phyloP scores from a whole-genome alignment of 495 filamentous ascomycete genomes.

The Pseudevernia furfuracea region DNA sequence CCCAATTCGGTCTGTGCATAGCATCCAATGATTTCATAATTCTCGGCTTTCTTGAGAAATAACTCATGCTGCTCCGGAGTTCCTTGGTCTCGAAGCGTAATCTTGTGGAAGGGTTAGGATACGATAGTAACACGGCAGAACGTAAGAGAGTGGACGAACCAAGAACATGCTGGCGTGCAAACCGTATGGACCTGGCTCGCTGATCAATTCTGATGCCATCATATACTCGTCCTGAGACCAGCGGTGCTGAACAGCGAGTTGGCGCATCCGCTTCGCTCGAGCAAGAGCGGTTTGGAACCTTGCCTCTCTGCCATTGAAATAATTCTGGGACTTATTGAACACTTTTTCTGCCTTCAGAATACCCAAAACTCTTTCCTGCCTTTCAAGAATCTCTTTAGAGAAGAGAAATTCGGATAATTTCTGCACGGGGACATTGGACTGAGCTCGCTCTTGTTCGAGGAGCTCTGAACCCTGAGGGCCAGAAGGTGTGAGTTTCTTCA shows the following conservation, averaged over 20 bases:
- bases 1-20: slow-evolving; percentile 73
- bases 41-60: slow-evolving; percentile 55
- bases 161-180: slow-evolving; percentile 63
- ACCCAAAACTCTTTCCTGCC: slow-evolving; percentile 45
- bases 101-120: slow-evolving; percentile 29
- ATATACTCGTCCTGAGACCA: slow-evolving; percentile 58
- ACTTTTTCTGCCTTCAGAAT: slow-evolving; percentile 53
- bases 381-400: slow-evolving; percentile 47
- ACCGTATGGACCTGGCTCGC: slow-evolving; percentile 60
- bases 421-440: slow-evolving; percentile 51
- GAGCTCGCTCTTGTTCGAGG: slow-evolving; percentile 50
- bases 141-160: slow-evolving; percentile 31
- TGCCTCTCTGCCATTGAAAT: slow-evolving; percentile 56
- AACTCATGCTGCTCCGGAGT: slow-evolving; percentile 60
- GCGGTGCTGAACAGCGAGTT: slow-evolving; percentile 51
- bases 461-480: slow-evolving; percentile 54
- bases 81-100: slow-evolving; percentile 61
- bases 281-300: slow-evolving; percentile 55
- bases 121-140: not conserved
- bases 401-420: slow-evolving; percentile 55
- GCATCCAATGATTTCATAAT: slow-evolving; percentile 63
- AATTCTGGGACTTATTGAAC: slow-evolving; percentile 64
- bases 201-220: slow-evolving; percentile 52
- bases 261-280: slow-evolving; percentile 56
- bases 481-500: slow-evolving; percentile 54